These are phyloP conservation scores for Thielaviopsis ethacetica DNA, from an alignment of 2,329 filamentous ascomycete species.

Conservation along the genomic window DNA sequence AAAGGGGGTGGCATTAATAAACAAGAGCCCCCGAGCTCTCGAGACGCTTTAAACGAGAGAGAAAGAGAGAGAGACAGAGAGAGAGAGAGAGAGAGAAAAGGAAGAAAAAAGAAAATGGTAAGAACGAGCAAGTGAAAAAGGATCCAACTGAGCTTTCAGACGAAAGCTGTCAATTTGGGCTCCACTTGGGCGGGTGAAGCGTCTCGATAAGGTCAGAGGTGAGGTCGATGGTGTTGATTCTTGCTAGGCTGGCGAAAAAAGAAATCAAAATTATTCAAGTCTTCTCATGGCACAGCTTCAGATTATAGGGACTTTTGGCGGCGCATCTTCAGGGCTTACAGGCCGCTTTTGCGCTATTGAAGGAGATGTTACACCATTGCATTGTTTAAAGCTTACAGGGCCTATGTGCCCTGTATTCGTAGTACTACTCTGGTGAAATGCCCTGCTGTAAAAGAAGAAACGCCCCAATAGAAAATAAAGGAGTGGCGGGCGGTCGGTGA, in stretches of 20 bases:
- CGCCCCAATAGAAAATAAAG: too few species aligned
- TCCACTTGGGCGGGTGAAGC: neutral
- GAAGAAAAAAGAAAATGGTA: neutral
- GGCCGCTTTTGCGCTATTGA: neutral
- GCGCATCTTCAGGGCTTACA: neutral
- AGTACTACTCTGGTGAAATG: neutral
- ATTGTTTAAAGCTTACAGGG: neutral
- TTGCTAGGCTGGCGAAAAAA: neutral
- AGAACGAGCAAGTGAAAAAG: neutral
- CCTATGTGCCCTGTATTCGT: neutral
- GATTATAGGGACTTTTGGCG: too few species aligned
- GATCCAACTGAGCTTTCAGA: neutral
- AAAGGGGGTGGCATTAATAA: neutral
- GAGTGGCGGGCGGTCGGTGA: too few species aligned
- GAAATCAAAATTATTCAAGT: too few species aligned
- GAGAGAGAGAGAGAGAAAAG: neutral
- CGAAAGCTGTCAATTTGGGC: conserved; percentile 3
- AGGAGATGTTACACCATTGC: neutral
- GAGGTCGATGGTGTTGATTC: neutral
- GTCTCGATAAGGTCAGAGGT: neutral
- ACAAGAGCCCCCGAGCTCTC: neutral
- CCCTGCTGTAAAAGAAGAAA: too few species aligned
- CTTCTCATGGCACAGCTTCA: too few species aligned
- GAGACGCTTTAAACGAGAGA: neutral
- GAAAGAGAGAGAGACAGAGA: neutral